These are phyloP conservation scores for Macrocystidia cucumis DNA, from an alignment of 1,284 basidiomycete genomes.

Conservation along the genomic window DNA sequence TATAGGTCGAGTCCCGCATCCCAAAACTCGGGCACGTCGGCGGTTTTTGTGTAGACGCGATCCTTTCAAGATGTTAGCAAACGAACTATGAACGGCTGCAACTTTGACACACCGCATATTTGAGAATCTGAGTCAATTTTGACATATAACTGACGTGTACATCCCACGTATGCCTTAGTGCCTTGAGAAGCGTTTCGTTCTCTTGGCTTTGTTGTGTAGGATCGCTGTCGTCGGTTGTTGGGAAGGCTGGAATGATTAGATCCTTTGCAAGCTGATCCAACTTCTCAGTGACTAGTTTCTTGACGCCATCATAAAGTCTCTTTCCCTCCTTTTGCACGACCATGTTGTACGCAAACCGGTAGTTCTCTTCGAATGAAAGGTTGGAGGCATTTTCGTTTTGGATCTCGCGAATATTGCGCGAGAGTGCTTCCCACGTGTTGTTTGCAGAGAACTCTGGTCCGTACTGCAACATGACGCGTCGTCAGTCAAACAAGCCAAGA, in stretches of 20 bases:
- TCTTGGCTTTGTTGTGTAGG: constrained; percentile 63
- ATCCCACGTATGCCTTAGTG: constrained; percentile 85
- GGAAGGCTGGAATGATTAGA: constrained; percentile 82
- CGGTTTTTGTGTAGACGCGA: constrained; percentile 72
- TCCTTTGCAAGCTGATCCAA: constrained; percentile 75
- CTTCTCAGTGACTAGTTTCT: constrained; percentile 74
- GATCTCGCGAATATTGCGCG: constrained; percentile 88
- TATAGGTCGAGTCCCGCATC: constrained; percentile 85
- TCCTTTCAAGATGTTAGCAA: constrained; percentile 59
- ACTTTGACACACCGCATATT: constrained; percentile 86
- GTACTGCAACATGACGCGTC: constrained; percentile 43
- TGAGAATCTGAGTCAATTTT: constrained; percentile 86
- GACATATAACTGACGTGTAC: constrained; percentile 90
- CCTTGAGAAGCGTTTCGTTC: constrained; percentile 81
- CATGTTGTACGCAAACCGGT: constrained; percentile 92
- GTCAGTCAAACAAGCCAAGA: too few species aligned
- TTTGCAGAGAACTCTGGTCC: constrained; percentile 62
- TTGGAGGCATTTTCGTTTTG: constrained; percentile 91
- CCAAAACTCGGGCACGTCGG: constrained; percentile 72
- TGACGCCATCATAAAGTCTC: constrained; percentile 85
- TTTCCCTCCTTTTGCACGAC: constrained; percentile 85
- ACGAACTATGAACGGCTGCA: constrained; percentile 5
- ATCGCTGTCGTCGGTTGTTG: constrained; percentile 45
- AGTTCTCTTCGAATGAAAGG: constrained; percentile 96
- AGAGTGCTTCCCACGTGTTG: constrained; percentile 70